Base-by-base conservation (phyloP, 352 stramenopile genomes). In the Pythium sp. region DNA sequence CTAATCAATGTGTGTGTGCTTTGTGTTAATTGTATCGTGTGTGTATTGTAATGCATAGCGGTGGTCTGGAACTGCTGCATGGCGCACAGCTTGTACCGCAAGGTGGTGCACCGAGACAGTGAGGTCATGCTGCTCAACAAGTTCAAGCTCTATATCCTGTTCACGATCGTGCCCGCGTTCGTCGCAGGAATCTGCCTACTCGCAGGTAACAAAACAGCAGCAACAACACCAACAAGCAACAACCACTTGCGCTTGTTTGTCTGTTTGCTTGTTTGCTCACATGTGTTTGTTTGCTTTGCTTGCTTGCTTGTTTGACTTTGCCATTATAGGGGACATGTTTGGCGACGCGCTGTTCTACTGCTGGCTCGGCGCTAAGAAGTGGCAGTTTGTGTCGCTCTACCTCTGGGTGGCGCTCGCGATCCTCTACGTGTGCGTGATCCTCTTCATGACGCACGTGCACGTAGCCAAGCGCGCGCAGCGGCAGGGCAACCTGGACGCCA, bases 341-440 rank as follows among this genome's bases (percentile, higher is more conserved):
- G 78, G 71, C 30, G 58, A 83, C 62, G 81, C 86, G 38, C 84
- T 75, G 28, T 94, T 92, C 68, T 94, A 90, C 74, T 95, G 87
- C 81, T 94, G 84, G 86, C 70, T 94, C 22, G 53, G 58, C 49
- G 77, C 87, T 47, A 71, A 64, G 30, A 67, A 70, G 46, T 77
- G 79, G 67, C 78, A 90, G 59, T 74, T 92, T 34, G 73, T 86
- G 55, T 69, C 70, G 14, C 79, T 90, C 58, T 95, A 93, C 74
- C 64, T 84, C 30, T 91, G 84, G 60, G 82, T 93, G 20, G 46
- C 90, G 20, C 18, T 82, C 36, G 78, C 84, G 9, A 86, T 89
- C 67, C 47, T 89, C 51, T 89, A 93, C 70, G 78, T 94, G 55
- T 84, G 75, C 58, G 72, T 82, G 61, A 86, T 90, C 41, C 79